Evolutionary conservation across 805 yeast species (phyloP).

Genomic region (Wickerhamomyces ciferrii): DNA sequence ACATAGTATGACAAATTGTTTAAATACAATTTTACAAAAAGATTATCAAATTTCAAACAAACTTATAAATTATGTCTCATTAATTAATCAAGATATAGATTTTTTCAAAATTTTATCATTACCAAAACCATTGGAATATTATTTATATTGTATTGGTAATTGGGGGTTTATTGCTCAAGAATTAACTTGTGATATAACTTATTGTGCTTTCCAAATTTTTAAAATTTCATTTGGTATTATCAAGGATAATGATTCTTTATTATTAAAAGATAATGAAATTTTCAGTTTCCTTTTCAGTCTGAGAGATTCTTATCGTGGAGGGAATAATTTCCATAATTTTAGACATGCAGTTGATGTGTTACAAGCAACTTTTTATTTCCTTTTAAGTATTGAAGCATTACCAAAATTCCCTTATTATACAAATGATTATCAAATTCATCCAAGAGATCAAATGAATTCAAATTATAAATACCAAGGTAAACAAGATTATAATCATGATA

Average conservation of each 20-base stretch:
- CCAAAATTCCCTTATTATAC: slow-evolving; percentile 18
- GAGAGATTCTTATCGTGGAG: slow-evolving; percentile 74
- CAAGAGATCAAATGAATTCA: slow-evolving; percentile 3
- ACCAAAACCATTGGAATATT: slow-evolving; percentile 18
- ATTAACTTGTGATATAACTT: slow-evolving; percentile 56
- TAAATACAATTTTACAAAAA: slow-evolving; percentile 17
- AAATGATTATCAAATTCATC: slow-evolving; percentile 11
- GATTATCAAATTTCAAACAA: slow-evolving; percentile 8
- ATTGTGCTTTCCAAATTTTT: slow-evolving; percentile 54
- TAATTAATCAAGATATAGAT: slow-evolving; percentile 24
- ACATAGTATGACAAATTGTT: slow-evolving; percentile 30
- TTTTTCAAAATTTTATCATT: slow-evolving; percentile 21
- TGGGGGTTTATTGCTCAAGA: slow-evolving; percentile 75
- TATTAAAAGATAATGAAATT: slow-evolving; percentile 37
- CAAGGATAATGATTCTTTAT: slow-evolving; percentile 8
- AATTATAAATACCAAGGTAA: slow-evolving; percentile 1
- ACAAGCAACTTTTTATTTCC: slow-evolving; percentile 77
- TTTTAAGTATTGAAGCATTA: slow-evolving; percentile 25
- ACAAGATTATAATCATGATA: slow-evolving; percentile 6
- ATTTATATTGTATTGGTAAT: slow-evolving; percentile 37
- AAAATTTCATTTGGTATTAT: slow-evolving; percentile 32
- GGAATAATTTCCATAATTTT: slow-evolving; percentile 92
- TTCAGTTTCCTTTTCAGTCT: slow-evolving; percentile 58
- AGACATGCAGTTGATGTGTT: slow-evolving; percentile 94
- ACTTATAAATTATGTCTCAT: slow-evolving; percentile 12